Conservation (phyloP, 345 rosid species). For the Euphorbia tirucalli region DNA sequence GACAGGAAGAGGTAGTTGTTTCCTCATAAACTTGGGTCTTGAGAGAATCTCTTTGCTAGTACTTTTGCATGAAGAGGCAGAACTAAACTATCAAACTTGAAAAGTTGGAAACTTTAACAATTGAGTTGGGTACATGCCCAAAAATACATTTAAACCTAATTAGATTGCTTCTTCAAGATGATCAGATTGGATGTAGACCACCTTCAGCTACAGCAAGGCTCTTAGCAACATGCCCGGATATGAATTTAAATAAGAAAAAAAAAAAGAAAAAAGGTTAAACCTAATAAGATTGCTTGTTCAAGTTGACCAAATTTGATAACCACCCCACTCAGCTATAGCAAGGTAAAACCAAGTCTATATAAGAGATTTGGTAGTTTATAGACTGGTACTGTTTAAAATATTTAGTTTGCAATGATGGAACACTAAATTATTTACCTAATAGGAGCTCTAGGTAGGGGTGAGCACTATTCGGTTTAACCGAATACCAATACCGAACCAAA, state of each 20-base stretch:
- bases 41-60: no score
- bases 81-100: not conserved
- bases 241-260: no score
- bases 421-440: slow-evolving; percentile 51
- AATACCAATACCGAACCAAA: no score
- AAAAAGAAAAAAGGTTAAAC: not conserved
- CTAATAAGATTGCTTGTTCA: not conserved
- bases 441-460: no score
- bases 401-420: not conserved
- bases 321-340: not conserved
- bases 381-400: not conserved
- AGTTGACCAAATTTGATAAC: not conserved
- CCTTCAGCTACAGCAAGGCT: no score
- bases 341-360: not conserved
- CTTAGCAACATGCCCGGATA: not conserved
- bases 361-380: not conserved
- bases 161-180: no score
- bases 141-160: no score
- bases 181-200: no score
- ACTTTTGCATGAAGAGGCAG: no score
- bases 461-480: no score
- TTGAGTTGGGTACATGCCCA: not conserved
- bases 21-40: no score
- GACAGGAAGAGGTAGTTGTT: no score
- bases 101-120: not conserved